Evolutionary conservation across 176 grass and related monocot species (phyloP), one percentile per base, ranked within the genome.

Genomic region (Tillandsia leiboldiana): DNA sequence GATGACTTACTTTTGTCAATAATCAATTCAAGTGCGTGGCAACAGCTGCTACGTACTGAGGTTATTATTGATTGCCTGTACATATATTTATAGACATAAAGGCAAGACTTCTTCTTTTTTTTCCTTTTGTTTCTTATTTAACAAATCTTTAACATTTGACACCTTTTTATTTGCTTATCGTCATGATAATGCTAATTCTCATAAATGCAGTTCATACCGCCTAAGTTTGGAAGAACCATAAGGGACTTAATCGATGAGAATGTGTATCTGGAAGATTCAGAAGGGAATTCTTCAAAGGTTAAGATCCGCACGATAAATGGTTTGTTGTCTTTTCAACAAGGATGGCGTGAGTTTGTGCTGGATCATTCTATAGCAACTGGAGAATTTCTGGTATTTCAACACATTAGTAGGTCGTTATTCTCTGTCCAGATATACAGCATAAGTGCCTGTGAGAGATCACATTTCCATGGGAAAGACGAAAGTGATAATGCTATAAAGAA

Each of bases 301-400:
- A 65, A 51, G 72, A 4, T 88, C 17, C 80, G 79, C 0, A 9
- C 56, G 79, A 56, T 83, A 51, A 49, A 65, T 77, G 82, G 51
- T 63, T 77, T 17, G 49, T 72, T 85, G 42, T 62, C 61, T 56
- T 92, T 88, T 75, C 13, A 75, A 80, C 65, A 81, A 42, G 85
- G 89, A 52, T 92, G 89, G 89, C 17, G 26, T 67, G 65, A 64
- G 56, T 88, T 92, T 85, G 82, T 86, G 69, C 80, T 71, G 33
- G 65, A 77, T 50, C 81, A 92, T 82, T 77, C 20, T 1, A 83
- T 92, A 64, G 68, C 51, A 53, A 33, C 22, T 64, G 85, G 76
- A 29, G 82, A 88, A 0, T n/a, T 86, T 52, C 10, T 92, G 47
- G 15, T 85, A 67, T 88, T 92, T 59, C 54, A 82, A 58, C 72